Percentiles rank a stretch among this genome's conserved stretches.
Evolutionary conservation across 1,139 yeast species (phyloP).

Genomic region (Geotrichum europaeum): DNA sequence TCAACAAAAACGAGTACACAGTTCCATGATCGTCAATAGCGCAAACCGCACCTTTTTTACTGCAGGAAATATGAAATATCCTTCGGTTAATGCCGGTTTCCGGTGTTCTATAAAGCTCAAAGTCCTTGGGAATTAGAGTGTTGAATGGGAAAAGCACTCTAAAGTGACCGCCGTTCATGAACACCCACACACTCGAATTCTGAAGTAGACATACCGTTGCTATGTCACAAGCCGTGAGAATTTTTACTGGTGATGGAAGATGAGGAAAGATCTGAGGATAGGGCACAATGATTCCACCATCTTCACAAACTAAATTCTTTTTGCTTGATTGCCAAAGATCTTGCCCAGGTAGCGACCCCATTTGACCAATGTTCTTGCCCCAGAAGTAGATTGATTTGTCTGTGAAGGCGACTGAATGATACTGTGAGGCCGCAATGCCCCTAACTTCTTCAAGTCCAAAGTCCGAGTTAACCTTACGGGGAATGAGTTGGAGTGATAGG

Average conservation of each 20-base stretch:
- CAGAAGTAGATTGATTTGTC: constrained; percentile 52
- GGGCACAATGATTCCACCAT: constrained; percentile 19
- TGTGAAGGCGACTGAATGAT: constrained; percentile 64
- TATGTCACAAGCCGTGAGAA: constrained; percentile 61
- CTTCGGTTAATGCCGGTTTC: constrained; percentile 12
- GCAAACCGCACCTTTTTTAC: constrained; percentile 27
- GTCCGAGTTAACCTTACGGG: constrained; percentile 45
- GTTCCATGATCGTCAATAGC: constrained; percentile 32
- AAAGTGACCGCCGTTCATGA: constrained; percentile 51
- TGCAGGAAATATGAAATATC: constrained; percentile 25
- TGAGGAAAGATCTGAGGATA: constrained; percentile 13
- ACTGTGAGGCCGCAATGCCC: constrained; percentile 63
- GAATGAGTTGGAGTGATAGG: constrained; percentile 40
- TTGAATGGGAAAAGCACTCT: constrained; percentile 22
- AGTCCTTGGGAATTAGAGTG: constrained; percentile 4
- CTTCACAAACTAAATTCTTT: constrained; percentile 17
- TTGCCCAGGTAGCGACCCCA: constrained; percentile 47
- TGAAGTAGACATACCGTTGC: constrained; percentile 63
- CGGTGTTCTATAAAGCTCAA: constrained; percentile 21
- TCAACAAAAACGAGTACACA: constrained; percentile 29
- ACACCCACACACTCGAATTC: constrained; percentile 57
- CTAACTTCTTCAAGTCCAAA: constrained; percentile 40
- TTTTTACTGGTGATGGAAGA: constrained; percentile 35
- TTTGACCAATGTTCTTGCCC: constrained; percentile 86
- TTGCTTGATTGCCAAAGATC: constrained; percentile 15